Evolutionary conservation across 1,139 yeast genomes (phyloP).

Genomic region (Hanseniaspora uvarum): DNA sequence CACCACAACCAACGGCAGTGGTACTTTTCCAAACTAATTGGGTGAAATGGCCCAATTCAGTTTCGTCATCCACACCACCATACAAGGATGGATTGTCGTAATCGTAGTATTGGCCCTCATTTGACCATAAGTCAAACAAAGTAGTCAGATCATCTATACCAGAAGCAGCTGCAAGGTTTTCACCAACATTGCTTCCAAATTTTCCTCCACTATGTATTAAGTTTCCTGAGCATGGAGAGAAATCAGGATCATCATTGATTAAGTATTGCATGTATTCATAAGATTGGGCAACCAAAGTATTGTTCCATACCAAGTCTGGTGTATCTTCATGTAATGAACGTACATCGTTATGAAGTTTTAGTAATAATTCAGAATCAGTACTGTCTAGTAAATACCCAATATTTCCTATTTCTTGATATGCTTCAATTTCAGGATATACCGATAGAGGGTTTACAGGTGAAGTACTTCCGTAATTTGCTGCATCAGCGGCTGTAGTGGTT

Average conservation of each 20-base stretch:
- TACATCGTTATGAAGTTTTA: slow-evolving; percentile 7
- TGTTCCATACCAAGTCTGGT: slow-evolving; percentile 41
- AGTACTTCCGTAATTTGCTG: slow-evolving; percentile 12
- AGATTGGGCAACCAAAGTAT: slow-evolving; percentile 34
- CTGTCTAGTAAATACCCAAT: slow-evolving; percentile 12
- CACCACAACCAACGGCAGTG: slow-evolving; percentile 52
- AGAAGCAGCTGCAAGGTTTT: slow-evolving; percentile 51
- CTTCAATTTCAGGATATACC: not conserved
- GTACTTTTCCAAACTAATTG: slow-evolving; percentile 58
- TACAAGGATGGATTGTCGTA: slow-evolving; percentile 39
- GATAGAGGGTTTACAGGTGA: not conserved
- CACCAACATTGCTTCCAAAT: slow-evolving; percentile 45
- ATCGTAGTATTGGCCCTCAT: slow-evolving; percentile 46
- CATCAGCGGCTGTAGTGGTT: not conserved
- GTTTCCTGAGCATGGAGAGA: slow-evolving; percentile 46
- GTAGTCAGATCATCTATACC: slow-evolving; percentile 40
- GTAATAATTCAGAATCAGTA: slow-evolving; percentile 1
- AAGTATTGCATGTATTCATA: slow-evolving; percentile 41
- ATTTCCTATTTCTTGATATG: slow-evolving; percentile 6
- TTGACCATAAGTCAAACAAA: slow-evolving; percentile 55
- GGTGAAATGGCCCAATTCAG: slow-evolving; percentile 50
- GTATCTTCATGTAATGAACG: slow-evolving; percentile 41
- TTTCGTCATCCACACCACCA: slow-evolving; percentile 32
- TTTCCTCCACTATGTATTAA: slow-evolving; percentile 49
- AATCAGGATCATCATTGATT: slow-evolving; percentile 34